Percentiles rank a stretch among this genome's conserved stretches.
phyloP scores from a whole-genome alignment of 2,329 filamentous ascomycete genomes.

The Sporothrix sp. region DNA sequence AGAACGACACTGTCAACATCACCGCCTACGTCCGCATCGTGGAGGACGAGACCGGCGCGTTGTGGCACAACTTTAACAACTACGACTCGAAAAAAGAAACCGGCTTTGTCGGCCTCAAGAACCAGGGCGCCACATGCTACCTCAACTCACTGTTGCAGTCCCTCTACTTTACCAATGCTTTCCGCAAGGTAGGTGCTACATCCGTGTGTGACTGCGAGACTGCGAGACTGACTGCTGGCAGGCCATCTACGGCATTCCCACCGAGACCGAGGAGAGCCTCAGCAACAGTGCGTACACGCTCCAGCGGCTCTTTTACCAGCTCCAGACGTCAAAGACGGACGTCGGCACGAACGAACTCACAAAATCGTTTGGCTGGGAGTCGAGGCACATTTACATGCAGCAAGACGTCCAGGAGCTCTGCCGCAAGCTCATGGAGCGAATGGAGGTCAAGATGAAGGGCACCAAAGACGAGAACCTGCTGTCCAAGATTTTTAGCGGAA shows the following conservation, averaged over 20 bases:
- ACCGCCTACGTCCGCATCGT: slow-evolving; percentile 75
- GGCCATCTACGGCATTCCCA: slow-evolving; percentile 96
- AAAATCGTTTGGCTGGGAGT: slow-evolving; percentile 96
- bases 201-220: no score
- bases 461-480: slow-evolving; percentile 84
- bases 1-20: slow-evolving; percentile 67
- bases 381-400: slow-evolving; percentile 94
- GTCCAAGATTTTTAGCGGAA: slow-evolving; percentile 86
- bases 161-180: slow-evolving; percentile 80
- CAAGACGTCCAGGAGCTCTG: slow-evolving; percentile 97
- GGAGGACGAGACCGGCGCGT: slow-evolving; percentile 76
- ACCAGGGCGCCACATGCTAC: slow-evolving; percentile 90
- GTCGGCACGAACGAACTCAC: slow-evolving; percentile 91
- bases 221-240: no score
- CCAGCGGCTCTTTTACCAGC: slow-evolving; percentile 86
- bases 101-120: slow-evolving; percentile 90
- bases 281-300: slow-evolving; percentile 88
- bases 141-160: slow-evolving; percentile 78
- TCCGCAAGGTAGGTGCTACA: slow-evolving; percentile 65
- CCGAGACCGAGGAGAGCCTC: slow-evolving; percentile 69
- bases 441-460: slow-evolving; percentile 97
- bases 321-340: slow-evolving; percentile 75
- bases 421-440: slow-evolving; percentile 90
- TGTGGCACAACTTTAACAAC: slow-evolving; percentile 87
- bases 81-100: slow-evolving; percentile 99